These are phyloP conservation scores for Hypoxylon rubiginosum DNA, from an alignment of 2,329 filamentous ascomycete genomes.

Conservation along the genomic window DNA sequence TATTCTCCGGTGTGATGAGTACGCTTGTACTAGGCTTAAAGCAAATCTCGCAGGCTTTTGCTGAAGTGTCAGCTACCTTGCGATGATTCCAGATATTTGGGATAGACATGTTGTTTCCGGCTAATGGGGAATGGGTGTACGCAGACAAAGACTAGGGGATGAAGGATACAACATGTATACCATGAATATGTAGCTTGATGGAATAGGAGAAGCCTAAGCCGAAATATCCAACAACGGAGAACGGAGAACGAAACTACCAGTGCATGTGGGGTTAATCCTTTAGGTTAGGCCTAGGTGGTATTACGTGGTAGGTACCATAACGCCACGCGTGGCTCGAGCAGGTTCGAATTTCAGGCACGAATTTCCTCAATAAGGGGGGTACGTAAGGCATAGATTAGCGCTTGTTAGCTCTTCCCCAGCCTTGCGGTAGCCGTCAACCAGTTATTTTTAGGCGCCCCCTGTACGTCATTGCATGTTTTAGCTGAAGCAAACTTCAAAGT, in stretches of 20 bases:
- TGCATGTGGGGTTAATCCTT: conserved; percentile 17
- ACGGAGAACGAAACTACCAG: background rate
- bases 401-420: conserved; percentile 12
- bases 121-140: background rate
- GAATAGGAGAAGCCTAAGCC: conserved; percentile 8
- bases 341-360: background rate
- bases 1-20: conserved; percentile 88
- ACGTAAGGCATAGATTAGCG: background rate
- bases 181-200: background rate
- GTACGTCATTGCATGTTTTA: conserved; percentile 32
- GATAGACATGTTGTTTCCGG: conserved; percentile 63
- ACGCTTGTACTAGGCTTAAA: conserved; percentile 90
- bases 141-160: background rate
- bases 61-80: conserved; percentile 84
- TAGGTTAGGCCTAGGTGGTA: background rate
- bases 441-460: conserved; percentile 25
- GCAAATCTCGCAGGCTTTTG: conserved; percentile 91
- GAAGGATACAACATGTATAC: background rate
- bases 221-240: conserved; percentile 9
- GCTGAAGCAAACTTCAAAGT: conserved; percentile 16
- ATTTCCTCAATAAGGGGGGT: background rate
- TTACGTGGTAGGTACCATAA: background rate
- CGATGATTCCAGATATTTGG: conserved; percentile 88
- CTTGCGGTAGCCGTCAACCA: conserved; percentile 2
- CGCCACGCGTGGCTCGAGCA: conserved; percentile 28